phyloP scores from a whole-genome alignment of 257 asterid genomes.

The Osmanthus fragrans region DNA sequence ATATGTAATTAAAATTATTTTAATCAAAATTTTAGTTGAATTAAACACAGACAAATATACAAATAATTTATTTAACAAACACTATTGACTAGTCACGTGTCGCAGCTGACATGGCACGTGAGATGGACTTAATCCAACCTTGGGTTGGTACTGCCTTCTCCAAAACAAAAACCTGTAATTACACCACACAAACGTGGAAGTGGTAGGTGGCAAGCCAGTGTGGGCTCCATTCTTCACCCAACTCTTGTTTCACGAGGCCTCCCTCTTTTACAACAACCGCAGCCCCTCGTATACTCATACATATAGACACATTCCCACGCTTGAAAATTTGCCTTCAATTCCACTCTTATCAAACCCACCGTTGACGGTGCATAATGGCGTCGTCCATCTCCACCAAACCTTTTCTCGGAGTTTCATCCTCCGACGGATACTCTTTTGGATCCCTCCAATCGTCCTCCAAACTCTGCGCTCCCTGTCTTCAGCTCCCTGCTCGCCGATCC shows the following conservation, averaged over 20 bases:
- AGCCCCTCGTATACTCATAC: too few species aligned
- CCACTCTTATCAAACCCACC: neutral
- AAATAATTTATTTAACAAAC: too few species aligned
- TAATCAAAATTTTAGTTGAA: too few species aligned
- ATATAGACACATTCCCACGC: neutral
- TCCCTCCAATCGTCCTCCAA: conserved; percentile 50
- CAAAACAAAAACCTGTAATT: too few species aligned
- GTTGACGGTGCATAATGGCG: conserved; percentile 42
- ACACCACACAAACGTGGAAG: neutral
- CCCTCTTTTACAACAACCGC: neutral
- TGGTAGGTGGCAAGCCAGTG: neutral
- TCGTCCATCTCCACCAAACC: conserved; percentile 62
- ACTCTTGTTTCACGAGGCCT: neutral
- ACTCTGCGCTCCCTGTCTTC: conserved; percentile 45
- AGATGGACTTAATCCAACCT: too few species aligned
- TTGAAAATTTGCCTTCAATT: neutral
- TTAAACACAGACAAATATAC: too few species aligned
- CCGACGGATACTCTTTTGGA: conserved; percentile 57
- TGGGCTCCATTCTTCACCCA: neutral
- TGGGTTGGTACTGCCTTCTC: too few species aligned
- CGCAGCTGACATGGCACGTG: too few species aligned
- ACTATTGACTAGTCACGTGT: too few species aligned
- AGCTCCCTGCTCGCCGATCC: conserved; percentile 53
- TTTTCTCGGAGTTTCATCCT: conserved; percentile 61
- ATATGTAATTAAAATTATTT: too few species aligned